phyloP scores from a whole-genome alignment of 2,329 filamentous ascomycete species.

The Cladosporium sp. region DNA sequence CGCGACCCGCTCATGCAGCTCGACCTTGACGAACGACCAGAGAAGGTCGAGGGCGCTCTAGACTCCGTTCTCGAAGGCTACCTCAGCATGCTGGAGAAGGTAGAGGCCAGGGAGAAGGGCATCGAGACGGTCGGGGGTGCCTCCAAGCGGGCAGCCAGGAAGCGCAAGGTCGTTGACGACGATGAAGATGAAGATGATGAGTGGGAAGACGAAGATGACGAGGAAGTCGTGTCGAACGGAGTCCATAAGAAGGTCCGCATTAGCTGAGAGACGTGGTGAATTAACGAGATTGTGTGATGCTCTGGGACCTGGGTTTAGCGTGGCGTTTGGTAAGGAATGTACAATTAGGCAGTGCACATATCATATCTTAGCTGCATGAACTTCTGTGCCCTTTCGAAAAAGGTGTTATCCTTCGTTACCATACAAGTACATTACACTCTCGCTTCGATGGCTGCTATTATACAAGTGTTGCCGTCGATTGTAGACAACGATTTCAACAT shows the following conservation, averaged over 20 bases:
- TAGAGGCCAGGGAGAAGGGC: slow-evolving; percentile 38
- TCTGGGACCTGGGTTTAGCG: slow-evolving; percentile 10
- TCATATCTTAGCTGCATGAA: not conserved
- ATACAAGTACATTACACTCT: too few relatives aligned
- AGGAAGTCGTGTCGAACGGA: not conserved
- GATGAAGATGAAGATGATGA: slow-evolving; percentile 23
- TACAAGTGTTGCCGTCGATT: not conserved
- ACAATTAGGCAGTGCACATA: not conserved
- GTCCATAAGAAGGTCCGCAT: slow-evolving; percentile 17
- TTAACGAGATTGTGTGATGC: not conserved
- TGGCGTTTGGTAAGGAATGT: slow-evolving; percentile 10
- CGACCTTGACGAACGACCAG: slow-evolving; percentile 65
- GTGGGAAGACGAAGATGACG: slow-evolving; percentile 14
- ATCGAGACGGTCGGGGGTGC: slow-evolving; percentile 5
- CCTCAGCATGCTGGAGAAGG: slow-evolving; percentile 60
- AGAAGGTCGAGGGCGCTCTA: slow-evolving; percentile 71
- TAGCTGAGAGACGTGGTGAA: not conserved
- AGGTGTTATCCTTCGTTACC: too few relatives aligned
- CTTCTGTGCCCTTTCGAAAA: not conserved
- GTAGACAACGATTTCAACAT: not conserved
- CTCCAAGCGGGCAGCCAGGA: slow-evolving; percentile 2
- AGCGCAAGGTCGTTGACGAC: slow-evolving; percentile 22
- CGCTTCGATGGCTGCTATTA: too few relatives aligned
- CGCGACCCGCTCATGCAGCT: slow-evolving; percentile 69
- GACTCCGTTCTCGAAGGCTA: slow-evolving; percentile 71